Conservation (phyloP, 306 rosid genomes). For the Nissolia schottii region DNA sequence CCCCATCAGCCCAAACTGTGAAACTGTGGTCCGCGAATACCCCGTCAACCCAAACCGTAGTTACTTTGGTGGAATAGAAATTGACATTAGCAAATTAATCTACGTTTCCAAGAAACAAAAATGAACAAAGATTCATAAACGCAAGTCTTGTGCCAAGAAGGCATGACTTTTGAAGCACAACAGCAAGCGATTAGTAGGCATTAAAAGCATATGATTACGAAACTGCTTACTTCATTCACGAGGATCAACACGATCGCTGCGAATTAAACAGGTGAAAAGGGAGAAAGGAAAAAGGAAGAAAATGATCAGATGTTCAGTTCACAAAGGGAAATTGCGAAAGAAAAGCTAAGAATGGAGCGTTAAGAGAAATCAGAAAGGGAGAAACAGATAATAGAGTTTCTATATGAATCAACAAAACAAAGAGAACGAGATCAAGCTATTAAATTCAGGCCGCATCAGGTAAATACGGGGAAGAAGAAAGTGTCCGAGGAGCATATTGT, state of each 20-base stretch:
- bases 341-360: neutral
- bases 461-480: too few relatives aligned
- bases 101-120: too few relatives aligned
- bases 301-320: neutral
- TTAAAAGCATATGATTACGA: neutral
- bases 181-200: neutral
- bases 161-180: neutral
- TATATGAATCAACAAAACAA: neutral
- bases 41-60: too few relatives aligned
- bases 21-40: too few relatives aligned
- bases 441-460: too few relatives aligned
- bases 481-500: too few relatives aligned
- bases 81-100: neutral
- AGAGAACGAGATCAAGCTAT: neutral
- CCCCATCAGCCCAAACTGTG: too few relatives aligned
- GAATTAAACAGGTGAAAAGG: neutral
- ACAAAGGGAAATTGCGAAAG: neutral
- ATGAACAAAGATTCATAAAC: neutral
- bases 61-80: neutral
- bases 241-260: constrained; percentile 85
- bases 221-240: constrained; percentile 65
- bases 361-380: neutral
- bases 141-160: neutral
- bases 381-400: neutral
- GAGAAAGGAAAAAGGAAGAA: neutral